Evolutionary conservation across 805 yeast genomes (phyloP), one percentile per base, ranked within the genome.

Genomic region (Kurtzmaniella cleridarum): DNA sequence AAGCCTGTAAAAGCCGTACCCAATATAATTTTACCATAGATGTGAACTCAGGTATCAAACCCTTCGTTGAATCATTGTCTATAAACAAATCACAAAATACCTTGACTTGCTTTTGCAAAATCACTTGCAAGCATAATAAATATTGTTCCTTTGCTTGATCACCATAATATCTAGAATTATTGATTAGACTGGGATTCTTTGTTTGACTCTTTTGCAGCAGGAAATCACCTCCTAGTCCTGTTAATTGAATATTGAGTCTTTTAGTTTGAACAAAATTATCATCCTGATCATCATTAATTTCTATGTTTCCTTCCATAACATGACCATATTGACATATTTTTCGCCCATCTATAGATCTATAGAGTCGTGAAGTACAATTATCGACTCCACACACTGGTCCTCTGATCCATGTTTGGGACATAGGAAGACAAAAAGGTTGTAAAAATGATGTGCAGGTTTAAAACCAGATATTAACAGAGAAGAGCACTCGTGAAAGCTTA

Each of bases 311-410:
- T 46, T 81, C 91, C 59, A 78, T 76, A 15, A 90, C 89, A 61
- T 91, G 98, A 4, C 98, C 98, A 53, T 76, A 83, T 51, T 85
- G 91, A 57, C 98, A 91, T 9, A 90, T 81, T 41, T 80, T 73
- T 36, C 77, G 77, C 18, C 98, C 98, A 51, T 84, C 87, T 3
- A 78, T 64, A 24, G 76, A 59, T 36, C 82, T 72, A 78, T 87
- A 91, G 36, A 81, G 72, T 29, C 79, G 64, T 1, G 96, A 84
- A 3, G 84, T 78, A 61, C 98, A 91, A 65, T 91, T 91, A 46
- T 84, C 90, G 2, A 81, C 79, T 1, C 97, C 97, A 71, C 98
- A 91, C 4, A 82, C 62, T 3, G 85, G 82, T 2, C 98, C 98
- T 48, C 79, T 68, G 30, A 72, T 68, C 78, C 80, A 83, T 8